Evolutionary conservation across 163 green algal genomes (phyloP).

Genomic region (Scenedesmus sp.): DNA sequence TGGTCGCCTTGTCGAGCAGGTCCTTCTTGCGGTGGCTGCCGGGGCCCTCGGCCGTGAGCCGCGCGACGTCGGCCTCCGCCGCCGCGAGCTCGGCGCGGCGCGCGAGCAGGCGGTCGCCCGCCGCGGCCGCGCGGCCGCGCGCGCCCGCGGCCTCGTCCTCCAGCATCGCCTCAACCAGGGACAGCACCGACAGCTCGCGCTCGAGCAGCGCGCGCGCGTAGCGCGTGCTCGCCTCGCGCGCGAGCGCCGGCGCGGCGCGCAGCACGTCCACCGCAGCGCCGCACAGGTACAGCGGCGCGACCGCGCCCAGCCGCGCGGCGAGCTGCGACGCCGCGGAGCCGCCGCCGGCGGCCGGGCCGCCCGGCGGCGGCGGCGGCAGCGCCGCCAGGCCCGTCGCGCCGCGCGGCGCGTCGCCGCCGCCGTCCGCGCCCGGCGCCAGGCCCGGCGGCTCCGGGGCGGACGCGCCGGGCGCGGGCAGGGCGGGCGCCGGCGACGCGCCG

Average conservation of each 20-base stretch:
- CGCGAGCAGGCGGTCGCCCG: constrained; percentile 47
- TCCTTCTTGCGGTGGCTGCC: constrained; percentile 79
- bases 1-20: constrained; percentile 79
- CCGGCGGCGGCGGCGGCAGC: not conserved
- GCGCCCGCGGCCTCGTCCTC: constrained; percentile 54
- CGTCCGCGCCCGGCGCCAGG: no score
- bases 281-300: constrained; percentile 54
- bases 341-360: not conserved
- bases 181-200: constrained; percentile 62
- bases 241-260: constrained; percentile 50
- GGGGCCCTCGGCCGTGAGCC: constrained; percentile 70
- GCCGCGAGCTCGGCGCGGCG: constrained; percentile 51
- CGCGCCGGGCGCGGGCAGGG: not conserved
- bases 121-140: constrained; percentile 41
- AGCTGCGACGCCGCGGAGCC: constrained; percentile 8
- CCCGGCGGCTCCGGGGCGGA: no score
- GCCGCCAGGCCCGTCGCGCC: not conserved
- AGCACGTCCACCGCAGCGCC: constrained; percentile 64
- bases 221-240: constrained; percentile 50
- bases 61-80: constrained; percentile 70
- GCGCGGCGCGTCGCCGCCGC: not conserved
- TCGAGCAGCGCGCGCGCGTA: constrained; percentile 67
- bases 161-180: constrained; percentile 71
- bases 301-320: constrained; percentile 4
- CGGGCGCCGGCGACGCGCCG: not conserved